Conservation (phyloP, 2,329 filamentous ascomycete genomes). For the Zymoseptoria crescenta region DNA sequence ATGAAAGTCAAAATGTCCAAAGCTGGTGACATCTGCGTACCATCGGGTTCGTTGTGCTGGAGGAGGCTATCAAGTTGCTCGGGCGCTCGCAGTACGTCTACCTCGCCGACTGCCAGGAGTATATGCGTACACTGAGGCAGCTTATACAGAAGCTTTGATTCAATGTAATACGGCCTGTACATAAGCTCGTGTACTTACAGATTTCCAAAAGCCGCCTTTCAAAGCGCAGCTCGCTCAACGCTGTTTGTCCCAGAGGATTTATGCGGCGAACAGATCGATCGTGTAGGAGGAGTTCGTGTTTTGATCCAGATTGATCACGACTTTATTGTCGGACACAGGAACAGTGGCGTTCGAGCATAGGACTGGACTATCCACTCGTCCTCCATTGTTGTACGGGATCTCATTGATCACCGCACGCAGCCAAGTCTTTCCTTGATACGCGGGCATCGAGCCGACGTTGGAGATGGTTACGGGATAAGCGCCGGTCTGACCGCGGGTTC, state of each 20-base stretch:
- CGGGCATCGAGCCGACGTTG: neutral
- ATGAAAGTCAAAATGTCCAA: conserved; percentile 17
- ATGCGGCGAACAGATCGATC: neutral
- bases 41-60: conserved; percentile 7
- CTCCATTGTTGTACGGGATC: conserved; percentile 1
- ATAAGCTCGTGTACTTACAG: neutral
- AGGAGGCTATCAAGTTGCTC: conserved; percentile 16
- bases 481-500: neutral
- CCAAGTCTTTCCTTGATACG: neutral
- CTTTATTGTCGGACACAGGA: neutral
- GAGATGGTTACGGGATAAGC: neutral
- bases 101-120: neutral
- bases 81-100: conserved; percentile 5
- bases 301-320: neutral
- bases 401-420: conserved; percentile 1
- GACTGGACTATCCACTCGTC: neutral
- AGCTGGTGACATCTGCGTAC: conserved; percentile 12
- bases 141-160: neutral
- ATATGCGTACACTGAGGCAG: neutral
- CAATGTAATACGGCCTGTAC: neutral
- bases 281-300: neutral
- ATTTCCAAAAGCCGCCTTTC: neutral
- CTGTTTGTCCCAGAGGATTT: neutral
- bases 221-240: too few species aligned
- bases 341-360: neutral